These are phyloP conservation scores for Aspergillus pseudoglaucus DNA, from an alignment of 2,329 filamentous ascomycete genomes.

Conservation along the genomic window DNA sequence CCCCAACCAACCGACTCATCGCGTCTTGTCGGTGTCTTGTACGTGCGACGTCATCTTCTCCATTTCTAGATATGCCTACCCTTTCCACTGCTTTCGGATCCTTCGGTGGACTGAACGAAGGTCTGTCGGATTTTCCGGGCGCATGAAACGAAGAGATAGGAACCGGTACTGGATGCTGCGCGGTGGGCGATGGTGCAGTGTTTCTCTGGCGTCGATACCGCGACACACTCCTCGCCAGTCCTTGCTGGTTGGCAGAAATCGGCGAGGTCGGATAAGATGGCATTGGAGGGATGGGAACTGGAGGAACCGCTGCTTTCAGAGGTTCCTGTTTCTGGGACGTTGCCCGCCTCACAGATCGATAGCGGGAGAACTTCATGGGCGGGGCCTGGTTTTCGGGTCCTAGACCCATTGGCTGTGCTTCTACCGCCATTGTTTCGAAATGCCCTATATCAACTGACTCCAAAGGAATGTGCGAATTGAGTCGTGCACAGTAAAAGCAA, in stretches of 20 bases:
- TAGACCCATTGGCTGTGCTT: neutral
- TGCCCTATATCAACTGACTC: neutral
- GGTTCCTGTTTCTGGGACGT: constrained; percentile 28
- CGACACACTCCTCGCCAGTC: constrained; percentile 28
- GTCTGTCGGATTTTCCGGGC: neutral
- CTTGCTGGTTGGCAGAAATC: constrained; percentile 1
- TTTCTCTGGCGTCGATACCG: constrained; percentile 27
- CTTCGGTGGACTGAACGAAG: neutral
- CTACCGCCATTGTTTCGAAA: neutral
- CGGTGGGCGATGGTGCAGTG: neutral
- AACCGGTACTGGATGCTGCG: neutral
- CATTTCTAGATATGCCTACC: neutral
- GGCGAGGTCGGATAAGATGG: constrained; percentile 9
- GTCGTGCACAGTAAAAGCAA: too few species aligned
- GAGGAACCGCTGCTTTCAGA: constrained; percentile 3
- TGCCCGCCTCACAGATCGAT: constrained; percentile 50
- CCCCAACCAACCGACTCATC: constrained; percentile 30
- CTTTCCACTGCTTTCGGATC: neutral
- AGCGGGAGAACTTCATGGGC: constrained; percentile 49
- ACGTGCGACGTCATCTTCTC: constrained; percentile 11
- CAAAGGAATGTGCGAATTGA: too few species aligned
- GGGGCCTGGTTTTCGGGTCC: constrained; percentile 2
- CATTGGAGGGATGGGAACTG: constrained; percentile 13
- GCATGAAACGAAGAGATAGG: neutral
- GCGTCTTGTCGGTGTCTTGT: constrained; percentile 25